Evolutionary conservation across 108 stramenopile species (phyloP).

Genomic region (Mayamaea pseudoterrestris): DNA sequence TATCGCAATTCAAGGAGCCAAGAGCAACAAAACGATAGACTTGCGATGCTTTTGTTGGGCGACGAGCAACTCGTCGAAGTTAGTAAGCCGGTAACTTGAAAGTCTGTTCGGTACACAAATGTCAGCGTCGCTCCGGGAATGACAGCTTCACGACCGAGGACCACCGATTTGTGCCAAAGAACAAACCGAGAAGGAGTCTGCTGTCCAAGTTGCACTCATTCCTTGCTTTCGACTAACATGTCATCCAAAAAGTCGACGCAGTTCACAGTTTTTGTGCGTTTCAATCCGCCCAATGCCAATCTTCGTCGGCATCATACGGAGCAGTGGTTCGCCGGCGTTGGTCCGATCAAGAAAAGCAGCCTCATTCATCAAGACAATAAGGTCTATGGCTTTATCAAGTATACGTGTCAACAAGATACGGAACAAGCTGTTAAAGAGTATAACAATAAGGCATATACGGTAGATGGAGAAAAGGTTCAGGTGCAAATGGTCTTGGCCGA

Average conservation of each 20-base stretch:
- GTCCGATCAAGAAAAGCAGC: slow-evolving; percentile 73
- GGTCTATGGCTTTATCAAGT: slow-evolving; percentile 70
- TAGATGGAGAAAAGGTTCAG: slow-evolving; percentile 34
- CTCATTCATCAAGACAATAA: slow-evolving; percentile 32
- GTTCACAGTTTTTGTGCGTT: slow-evolving; percentile 68
- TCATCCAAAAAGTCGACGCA: slow-evolving; percentile 21
- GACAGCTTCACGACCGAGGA: too few species aligned
- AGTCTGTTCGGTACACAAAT: too few species aligned
- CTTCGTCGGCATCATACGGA: slow-evolving; percentile 58
- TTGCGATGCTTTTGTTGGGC: too few species aligned
- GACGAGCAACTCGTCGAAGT: too few species aligned
- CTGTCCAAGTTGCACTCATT: too few species aligned
- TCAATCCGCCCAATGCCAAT: slow-evolving; percentile 41
- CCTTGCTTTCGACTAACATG: too few species aligned
- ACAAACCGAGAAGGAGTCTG: too few species aligned
- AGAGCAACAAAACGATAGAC: too few species aligned
- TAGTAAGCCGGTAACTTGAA: too few species aligned
- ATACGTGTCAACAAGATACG: slow-evolving; percentile 57
- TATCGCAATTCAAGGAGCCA: too few species aligned
- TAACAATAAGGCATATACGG: slow-evolving; percentile 31
- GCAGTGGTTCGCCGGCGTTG: slow-evolving; percentile 68
- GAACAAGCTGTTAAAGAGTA: slow-evolving; percentile 29
- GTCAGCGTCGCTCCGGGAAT: too few species aligned
- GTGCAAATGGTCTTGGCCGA: slow-evolving; percentile 49
- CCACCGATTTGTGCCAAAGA: too few species aligned